These are phyloP conservation scores for Pyrus bretschneideri DNA, from an alignment of 306 rosid species.

Conservation along the genomic window DNA sequence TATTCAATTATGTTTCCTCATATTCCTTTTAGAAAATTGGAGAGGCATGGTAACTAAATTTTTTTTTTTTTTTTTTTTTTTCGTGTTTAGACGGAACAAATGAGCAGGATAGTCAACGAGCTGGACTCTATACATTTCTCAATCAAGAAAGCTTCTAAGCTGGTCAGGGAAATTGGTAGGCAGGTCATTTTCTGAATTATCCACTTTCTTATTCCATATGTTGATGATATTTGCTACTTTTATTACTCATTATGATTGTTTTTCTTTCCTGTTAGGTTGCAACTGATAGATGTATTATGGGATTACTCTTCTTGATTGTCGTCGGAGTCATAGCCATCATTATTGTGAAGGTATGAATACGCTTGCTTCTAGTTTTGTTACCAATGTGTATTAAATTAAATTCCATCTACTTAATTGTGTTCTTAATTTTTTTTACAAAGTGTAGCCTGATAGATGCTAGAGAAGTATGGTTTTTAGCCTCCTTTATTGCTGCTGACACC, in stretches of 20 bases:
- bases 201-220: constrained; percentile 17
- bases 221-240: constrained; percentile 5
- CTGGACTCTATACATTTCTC: constrained; percentile 94
- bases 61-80: neutral
- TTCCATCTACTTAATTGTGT: neutral
- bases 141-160: constrained; percentile 77
- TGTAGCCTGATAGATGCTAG: neutral
- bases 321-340: constrained; percentile 74
- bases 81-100: constrained; percentile 79
- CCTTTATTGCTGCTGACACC: neutral
- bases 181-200: constrained; percentile 68
- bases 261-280: constrained; percentile 48
- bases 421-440: neutral
- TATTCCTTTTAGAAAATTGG: neutral
- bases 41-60: constrained; percentile 11
- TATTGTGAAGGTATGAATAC: constrained; percentile 66
- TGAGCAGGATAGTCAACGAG: constrained; percentile 92
- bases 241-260: constrained; percentile 7
- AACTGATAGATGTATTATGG: constrained; percentile 87
- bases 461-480: neutral
- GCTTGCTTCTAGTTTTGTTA: neutral
- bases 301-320: constrained; percentile 64
- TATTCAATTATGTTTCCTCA: neutral
- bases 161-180: constrained; percentile 98
- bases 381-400: neutral